Conservation (phyloP, 371 early-diverging fungal species). For the Rhizomucor pusillus region DNA sequence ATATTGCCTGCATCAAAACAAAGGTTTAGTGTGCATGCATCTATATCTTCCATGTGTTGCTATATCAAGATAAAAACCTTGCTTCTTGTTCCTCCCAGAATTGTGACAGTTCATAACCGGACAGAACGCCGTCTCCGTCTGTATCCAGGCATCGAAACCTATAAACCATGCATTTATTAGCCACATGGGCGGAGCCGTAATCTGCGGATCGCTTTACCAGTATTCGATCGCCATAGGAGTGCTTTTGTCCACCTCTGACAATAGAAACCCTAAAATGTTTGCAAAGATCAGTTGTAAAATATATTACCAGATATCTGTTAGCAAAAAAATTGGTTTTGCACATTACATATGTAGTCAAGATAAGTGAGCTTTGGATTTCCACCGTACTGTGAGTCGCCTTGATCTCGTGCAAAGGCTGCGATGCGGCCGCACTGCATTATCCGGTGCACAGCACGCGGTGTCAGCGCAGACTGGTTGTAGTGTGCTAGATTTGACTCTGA, state of each 20-base stretch:
- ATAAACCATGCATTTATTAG: neutral
- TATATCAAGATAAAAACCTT: too few species aligned
- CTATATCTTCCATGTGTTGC: too few species aligned
- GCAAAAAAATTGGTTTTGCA: too few species aligned
- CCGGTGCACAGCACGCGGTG: slow-evolving; percentile 55
- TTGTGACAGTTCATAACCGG: slow-evolving; percentile 79
- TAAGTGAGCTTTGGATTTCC: slow-evolving; percentile 30
- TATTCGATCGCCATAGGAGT: slow-evolving; percentile 79
- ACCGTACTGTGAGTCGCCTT: too few species aligned
- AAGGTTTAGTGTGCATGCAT: too few species aligned
- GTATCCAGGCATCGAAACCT: slow-evolving; percentile 87
- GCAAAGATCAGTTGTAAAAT: too few species aligned
- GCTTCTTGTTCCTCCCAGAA: slow-evolving; percentile 82
- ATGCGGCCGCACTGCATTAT: slow-evolving; percentile 53
- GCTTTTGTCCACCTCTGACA: slow-evolving; percentile 87
- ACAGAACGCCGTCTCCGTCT: slow-evolving; percentile 86
- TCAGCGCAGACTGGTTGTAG: slow-evolving; percentile 65
- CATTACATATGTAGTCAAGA: slow-evolving; percentile 58
- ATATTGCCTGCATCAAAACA: slow-evolving; percentile 25
- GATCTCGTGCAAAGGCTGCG: slow-evolving; percentile 26
- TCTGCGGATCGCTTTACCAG: slow-evolving; percentile 61
- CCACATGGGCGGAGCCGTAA: neutral
- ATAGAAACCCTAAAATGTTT: slow-evolving; percentile 81
- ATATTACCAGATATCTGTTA: too few species aligned
- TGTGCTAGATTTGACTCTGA: slow-evolving; percentile 60